phyloP scores from a whole-genome alignment of 768 basidiomycete genomes.

The Lentinula boryana region DNA sequence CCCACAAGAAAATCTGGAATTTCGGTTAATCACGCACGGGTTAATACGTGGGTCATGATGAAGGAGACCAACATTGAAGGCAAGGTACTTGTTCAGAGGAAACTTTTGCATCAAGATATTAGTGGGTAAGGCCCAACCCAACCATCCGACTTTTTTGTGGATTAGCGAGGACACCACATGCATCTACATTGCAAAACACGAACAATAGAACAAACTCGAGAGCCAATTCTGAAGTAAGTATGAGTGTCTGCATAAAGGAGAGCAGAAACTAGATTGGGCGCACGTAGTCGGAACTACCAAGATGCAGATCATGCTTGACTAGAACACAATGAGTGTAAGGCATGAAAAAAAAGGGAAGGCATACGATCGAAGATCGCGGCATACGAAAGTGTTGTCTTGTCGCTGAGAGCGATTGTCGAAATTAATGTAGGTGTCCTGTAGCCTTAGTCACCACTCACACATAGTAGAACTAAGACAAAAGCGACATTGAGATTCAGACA shows the following conservation, averaged over 20 bases:
- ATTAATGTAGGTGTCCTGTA: not conserved
- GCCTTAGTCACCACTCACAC: conserved; percentile 11
- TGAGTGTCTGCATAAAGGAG: not conserved
- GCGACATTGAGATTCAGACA: not conserved
- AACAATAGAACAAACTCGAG: conserved; percentile 29
- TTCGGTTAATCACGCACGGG: not conserved
- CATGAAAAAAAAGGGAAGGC: not conserved
- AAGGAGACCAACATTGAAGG: conserved; percentile 24
- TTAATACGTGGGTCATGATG: not conserved
- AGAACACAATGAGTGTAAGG: not conserved
- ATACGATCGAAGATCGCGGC: conserved; percentile 22
- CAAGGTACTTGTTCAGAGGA: conserved; percentile 31
- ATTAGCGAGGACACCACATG: not conserved
- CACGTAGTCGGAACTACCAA: conserved; percentile 25
- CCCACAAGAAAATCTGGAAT: conserved; percentile 19
- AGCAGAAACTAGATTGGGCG: conserved; percentile 9
- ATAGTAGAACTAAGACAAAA: conserved; percentile 14
- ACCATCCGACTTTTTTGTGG: conserved; percentile 22
- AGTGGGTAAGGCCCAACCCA: conserved; percentile 33
- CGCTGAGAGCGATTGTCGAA: conserved; percentile 4
- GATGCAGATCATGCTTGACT: conserved; percentile 24
- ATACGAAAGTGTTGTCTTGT: conserved; percentile 20
- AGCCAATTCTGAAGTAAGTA: conserved; percentile 16
- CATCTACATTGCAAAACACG: not conserved
- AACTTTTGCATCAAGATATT: conserved; percentile 34